Percentiles rank a stretch among this genome's conserved stretches.
Conservation (phyloP, 768 basidiomycete genomes). For the Termitomyces sp. region DNA sequence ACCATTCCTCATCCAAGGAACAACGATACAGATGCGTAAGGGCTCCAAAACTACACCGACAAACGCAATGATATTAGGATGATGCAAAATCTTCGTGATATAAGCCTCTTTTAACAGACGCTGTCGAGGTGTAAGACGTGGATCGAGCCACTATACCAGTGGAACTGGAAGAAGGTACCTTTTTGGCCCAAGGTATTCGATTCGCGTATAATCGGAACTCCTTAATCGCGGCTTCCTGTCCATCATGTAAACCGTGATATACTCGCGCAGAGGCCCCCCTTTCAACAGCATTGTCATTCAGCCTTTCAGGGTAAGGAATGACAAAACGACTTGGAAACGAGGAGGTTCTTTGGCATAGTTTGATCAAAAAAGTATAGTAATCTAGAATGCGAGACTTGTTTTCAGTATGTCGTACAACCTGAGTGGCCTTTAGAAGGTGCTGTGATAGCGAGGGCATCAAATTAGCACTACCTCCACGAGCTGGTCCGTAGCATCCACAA, state of each 20-base stretch:
- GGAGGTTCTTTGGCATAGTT: conserved; percentile 4
- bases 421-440: background rate
- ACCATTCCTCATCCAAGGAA: conserved; percentile 25
- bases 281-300: background rate
- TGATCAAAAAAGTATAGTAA: conserved; percentile 9
- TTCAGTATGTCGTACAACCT: conserved; percentile 7
- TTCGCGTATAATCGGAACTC: conserved; percentile 8
- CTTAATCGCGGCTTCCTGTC: conserved; percentile 14
- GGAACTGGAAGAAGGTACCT: background rate
- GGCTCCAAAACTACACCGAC: conserved; percentile 15
- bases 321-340: conserved; percentile 2
- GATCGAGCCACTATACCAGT: background rate
- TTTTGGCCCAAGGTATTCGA: conserved; percentile 1
- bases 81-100: conserved; percentile 15
- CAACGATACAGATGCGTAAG: conserved; percentile 16
- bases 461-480: conserved; percentile 4
- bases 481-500: conserved; percentile 8
- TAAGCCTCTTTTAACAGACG: conserved; percentile 16
- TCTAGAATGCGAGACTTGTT: background rate
- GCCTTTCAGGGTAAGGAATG: background rate
- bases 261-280: conserved; percentile 13
- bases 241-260: conserved; percentile 8
- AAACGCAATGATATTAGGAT: conserved; percentile 18
- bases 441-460: background rate
- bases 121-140: background rate